These are phyloP conservation scores for Jamesozyma piceae DNA, from an alignment of 805 yeast species.

Conservation along the genomic window DNA sequence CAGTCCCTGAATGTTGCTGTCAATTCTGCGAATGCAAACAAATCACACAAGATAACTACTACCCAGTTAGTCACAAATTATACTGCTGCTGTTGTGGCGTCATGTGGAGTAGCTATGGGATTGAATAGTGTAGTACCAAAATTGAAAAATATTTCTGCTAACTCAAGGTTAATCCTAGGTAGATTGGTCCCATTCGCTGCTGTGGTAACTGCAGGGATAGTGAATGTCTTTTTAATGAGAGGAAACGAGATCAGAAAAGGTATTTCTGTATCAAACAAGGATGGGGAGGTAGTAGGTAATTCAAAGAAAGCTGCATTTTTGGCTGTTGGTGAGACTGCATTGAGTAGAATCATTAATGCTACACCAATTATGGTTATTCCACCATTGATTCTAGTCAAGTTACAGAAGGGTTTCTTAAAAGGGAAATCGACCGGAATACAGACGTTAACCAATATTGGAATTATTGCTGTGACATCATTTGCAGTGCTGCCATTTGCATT, in stretches of 20 bases:
- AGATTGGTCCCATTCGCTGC: conserved; percentile 97
- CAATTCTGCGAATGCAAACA: conserved; percentile 92
- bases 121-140: conserved; percentile 85
- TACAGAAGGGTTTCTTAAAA: conserved; percentile 62
- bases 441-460: conserved; percentile 69
- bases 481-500: conserved; percentile 88
- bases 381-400: conserved; percentile 68
- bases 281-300: conserved; percentile 57
- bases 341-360: conserved; percentile 89
- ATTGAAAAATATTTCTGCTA: conserved; percentile 58
- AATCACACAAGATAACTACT: conserved; percentile 82
- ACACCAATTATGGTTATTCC: conserved; percentile 97
- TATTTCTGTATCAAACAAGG: conserved; percentile 58
- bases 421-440: conserved; percentile 59
- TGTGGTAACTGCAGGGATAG: conserved; percentile 93
- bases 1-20: conserved; percentile 96
- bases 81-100: conserved; percentile 81
- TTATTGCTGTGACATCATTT: conserved; percentile 78
- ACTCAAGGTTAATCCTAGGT: conserved; percentile 60
- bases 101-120: conserved; percentile 93
- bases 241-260: conserved; percentile 87
- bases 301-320: conserved; percentile 80
- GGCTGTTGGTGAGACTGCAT: conserved; percentile 97
- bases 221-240: conserved; percentile 94
- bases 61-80: conserved; percentile 71